Percentiles rank a stretch among this genome's conserved stretches.
Conservation (phyloP, 257 asterid species). For the Fraxinus excelsior region DNA sequence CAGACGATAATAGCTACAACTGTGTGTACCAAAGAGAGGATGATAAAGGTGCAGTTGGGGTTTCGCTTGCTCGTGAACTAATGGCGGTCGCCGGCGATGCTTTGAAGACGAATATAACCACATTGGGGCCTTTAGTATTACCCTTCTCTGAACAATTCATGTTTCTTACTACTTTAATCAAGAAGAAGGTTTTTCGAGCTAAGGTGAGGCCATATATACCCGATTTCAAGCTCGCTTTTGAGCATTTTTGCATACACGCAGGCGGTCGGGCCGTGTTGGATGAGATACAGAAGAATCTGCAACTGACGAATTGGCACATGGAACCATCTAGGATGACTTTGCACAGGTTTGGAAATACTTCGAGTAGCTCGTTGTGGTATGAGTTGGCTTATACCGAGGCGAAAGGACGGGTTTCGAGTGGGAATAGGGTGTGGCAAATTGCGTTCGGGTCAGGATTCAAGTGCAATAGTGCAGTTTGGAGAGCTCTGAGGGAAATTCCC, state of each 20-base stretch:
- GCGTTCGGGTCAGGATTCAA: slow-evolving; percentile 69
- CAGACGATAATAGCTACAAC: slow-evolving; percentile 50
- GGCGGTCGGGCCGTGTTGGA: slow-evolving; percentile 62
- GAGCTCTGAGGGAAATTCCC: slow-evolving; percentile 40
- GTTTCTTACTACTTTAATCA: slow-evolving; percentile 41
- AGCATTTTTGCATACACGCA: slow-evolving; percentile 63
- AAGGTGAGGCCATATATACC: slow-evolving; percentile 63
- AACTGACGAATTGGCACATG: slow-evolving; percentile 59
- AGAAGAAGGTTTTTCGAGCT: slow-evolving; percentile 36
- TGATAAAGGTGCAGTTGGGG: slow-evolving; percentile 46
- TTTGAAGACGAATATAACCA: slow-evolving; percentile 52
- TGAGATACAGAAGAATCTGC: slow-evolving; percentile 53
- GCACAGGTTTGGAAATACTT: slow-evolving; percentile 60
- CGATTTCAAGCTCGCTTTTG: slow-evolving; percentile 60
- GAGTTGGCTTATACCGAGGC: slow-evolving; percentile 57
- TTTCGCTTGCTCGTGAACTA: slow-evolving; percentile 47
- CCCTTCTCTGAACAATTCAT: slow-evolving; percentile 53
- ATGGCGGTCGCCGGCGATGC: slow-evolving; percentile 63
- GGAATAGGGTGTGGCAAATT: slow-evolving; percentile 57
- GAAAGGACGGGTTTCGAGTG: slow-evolving; percentile 40
- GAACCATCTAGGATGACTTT: slow-evolving; percentile 69
- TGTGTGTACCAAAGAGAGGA: slow-evolving; percentile 63
- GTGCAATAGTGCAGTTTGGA: slow-evolving; percentile 67
- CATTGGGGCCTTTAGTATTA: slow-evolving; percentile 54
- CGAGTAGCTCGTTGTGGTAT: slow-evolving; percentile 64